Percentiles rank a stretch among this genome's conserved stretches.
These are phyloP conservation scores for Solanum hybrid DNA, from an alignment of 305 asterid species.

Conservation along the genomic window DNA sequence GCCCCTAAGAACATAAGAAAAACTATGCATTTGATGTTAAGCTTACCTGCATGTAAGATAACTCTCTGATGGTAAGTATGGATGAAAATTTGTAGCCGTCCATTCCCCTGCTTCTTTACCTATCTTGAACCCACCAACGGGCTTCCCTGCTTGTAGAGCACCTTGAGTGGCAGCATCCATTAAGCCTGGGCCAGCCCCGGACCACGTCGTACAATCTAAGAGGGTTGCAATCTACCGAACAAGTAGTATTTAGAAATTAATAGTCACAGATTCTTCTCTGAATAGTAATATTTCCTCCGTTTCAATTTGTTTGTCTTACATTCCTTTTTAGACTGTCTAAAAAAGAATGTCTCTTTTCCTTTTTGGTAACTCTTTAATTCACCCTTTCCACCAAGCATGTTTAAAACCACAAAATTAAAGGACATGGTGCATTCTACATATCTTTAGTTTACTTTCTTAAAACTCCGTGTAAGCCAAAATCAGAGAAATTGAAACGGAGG, in stretches of 20 bases:
- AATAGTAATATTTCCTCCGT: not conserved
- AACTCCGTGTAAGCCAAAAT: not conserved
- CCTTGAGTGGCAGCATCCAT: conserved; percentile 97
- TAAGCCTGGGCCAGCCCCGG: conserved; percentile 92
- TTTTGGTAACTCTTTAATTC: not conserved
- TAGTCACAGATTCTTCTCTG: not conserved
- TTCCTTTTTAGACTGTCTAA: not conserved
- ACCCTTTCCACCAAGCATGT: not conserved
- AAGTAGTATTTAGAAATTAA: not conserved
- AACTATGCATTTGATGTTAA: not conserved
- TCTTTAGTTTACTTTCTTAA: not conserved
- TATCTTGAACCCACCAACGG: conserved; percentile 89
- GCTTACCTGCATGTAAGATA: conserved; percentile 80
- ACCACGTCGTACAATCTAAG: conserved; percentile 79
- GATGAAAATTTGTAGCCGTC: conserved; percentile 62
- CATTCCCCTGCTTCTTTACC: conserved; percentile 89
- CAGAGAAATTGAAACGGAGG: not conserved
- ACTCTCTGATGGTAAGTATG: conserved; percentile 55
- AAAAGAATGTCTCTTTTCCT: not conserved
- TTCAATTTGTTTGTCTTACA: not conserved
- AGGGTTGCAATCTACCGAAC: conserved; percentile 54
- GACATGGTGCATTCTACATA: not conserved
- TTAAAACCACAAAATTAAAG: not conserved
- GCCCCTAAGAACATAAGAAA: not conserved
- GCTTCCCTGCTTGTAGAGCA: conserved; percentile 71